Evolutionary conservation across 257 asterid genomes (phyloP).

Genomic region (Nicotiana attenuata): DNA sequence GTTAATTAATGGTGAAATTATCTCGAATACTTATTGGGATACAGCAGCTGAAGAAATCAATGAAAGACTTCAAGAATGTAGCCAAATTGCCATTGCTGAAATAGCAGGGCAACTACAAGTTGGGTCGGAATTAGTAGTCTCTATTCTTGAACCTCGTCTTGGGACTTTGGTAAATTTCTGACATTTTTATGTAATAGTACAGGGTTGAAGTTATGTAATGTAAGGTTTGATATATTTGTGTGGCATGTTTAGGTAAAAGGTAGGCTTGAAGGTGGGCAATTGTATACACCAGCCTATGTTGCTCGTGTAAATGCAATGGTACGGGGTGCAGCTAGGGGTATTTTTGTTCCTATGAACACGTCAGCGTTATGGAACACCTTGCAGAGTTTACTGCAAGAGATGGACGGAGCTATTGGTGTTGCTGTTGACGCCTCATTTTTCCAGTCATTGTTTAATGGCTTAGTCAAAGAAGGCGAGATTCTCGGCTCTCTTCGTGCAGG

Average conservation of each 20-base stretch:
- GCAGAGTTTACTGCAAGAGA: slow-evolving; percentile 73
- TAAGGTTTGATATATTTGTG: slow-evolving; percentile 8
- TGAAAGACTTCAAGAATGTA: slow-evolving; percentile 92
- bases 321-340: slow-evolving; percentile 94
- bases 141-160: slow-evolving; percentile 83
- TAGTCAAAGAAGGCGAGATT: slow-evolving; percentile 80
- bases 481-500: slow-evolving; percentile 97
- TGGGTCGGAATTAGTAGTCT: slow-evolving; percentile 70
- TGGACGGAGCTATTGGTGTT: slow-evolving; percentile 82
- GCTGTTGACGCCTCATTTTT: slow-evolving; percentile 84
- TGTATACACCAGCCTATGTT: slow-evolving; percentile 97
- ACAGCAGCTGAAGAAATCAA: slow-evolving; percentile 84
- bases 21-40: slow-evolving; percentile 82
- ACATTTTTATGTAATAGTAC: neutral
- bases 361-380: slow-evolving; percentile 81
- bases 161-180: slow-evolving; percentile 65
- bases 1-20: slow-evolving; percentile 87
- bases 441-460: slow-evolving; percentile 87
- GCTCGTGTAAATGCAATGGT: slow-evolving; percentile 94
- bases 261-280: slow-evolving; percentile 96
- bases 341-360: slow-evolving; percentile 81
- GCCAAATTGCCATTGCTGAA: slow-evolving; percentile 93
- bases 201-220: slow-evolving; percentile 6
- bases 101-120: slow-evolving; percentile 91
- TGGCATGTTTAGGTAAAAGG: slow-evolving; percentile 68